Evolutionary conservation across 768 basidiomycete genomes (phyloP).

Genomic region (Lentinula edodes): DNA sequence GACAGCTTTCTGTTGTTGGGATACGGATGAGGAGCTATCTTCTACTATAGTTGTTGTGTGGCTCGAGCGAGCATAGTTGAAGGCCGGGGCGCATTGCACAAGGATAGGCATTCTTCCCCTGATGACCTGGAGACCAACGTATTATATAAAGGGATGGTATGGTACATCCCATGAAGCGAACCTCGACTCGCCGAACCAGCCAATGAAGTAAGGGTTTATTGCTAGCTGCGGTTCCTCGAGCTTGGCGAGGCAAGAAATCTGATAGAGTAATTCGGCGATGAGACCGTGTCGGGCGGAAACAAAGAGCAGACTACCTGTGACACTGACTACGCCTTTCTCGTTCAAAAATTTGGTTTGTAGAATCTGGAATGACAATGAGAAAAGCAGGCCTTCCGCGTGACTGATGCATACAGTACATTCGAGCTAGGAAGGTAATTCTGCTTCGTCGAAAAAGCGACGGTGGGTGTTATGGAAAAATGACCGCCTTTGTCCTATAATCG

Average conservation of each 20-base stretch:
- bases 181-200: conserved; percentile 81
- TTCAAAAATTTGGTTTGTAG: conserved; percentile 90
- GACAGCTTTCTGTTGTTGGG: conserved; percentile 47
- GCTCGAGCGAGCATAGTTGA: conserved; percentile 82
- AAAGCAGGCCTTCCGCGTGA: conserved; percentile 15
- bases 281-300: not conserved
- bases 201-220: conserved; percentile 72
- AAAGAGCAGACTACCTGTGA: conserved; percentile 54
- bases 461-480: conserved; percentile 85
- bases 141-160: not conserved
- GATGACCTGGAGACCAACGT: conserved; percentile 47
- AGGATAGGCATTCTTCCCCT: conserved; percentile 76
- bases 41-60: conserved; percentile 60
- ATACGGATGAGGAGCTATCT: conserved; percentile 27
- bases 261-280: not conserved
- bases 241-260: conserved; percentile 78
- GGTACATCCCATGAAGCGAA: conserved; percentile 12
- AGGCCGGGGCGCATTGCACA: conserved; percentile 92
- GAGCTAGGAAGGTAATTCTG: conserved; percentile 82
- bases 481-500: conserved; percentile 51
- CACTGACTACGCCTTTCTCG: conserved; percentile 78
- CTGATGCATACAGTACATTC: conserved; percentile 43
- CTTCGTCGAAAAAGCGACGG: conserved; percentile 62
- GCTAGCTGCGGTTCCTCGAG: conserved; percentile 23
- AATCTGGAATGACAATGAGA: conserved; percentile 38